phyloP scores from a whole-genome alignment of 2,329 filamentous ascomycete species.

The Cercospora nicotianae region DNA sequence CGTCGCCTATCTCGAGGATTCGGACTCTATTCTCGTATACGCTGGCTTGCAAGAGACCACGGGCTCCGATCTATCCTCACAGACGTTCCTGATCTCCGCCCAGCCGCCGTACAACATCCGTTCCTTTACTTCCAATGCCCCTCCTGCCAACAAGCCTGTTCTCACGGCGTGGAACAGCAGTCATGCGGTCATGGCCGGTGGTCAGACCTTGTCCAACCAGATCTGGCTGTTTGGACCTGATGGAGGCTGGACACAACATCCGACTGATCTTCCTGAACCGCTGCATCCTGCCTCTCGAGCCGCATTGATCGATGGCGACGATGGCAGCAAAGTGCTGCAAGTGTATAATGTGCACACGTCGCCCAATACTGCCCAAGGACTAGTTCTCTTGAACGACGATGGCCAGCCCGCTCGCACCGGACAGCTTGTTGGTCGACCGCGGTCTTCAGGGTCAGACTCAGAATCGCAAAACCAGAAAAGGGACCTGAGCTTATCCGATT shows the following conservation, averaged over 20 bases:
- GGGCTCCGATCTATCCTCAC: conserved; percentile 58
- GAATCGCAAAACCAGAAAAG: conserved; percentile 47
- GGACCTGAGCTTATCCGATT: conserved; percentile 61
- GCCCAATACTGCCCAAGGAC: conserved; percentile 73
- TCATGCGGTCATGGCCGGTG: conserved; percentile 73
- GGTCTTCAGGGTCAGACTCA: conserved; percentile 30
- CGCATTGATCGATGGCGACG: conserved; percentile 67
- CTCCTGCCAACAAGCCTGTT: conserved; percentile 67
- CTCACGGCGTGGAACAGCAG: conserved; percentile 72
- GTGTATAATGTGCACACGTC: conserved; percentile 72
- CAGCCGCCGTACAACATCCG: conserved; percentile 63
- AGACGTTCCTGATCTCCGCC: conserved; percentile 73
- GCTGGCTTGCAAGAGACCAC: conserved; percentile 68
- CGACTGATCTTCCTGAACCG: conserved; percentile 59
- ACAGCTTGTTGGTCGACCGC: conserved; percentile 46
- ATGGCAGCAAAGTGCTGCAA: conserved; percentile 76
- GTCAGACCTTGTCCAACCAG: conserved; percentile 62
- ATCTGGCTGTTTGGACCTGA: conserved; percentile 70
- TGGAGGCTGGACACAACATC: conserved; percentile 66
- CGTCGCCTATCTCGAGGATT: conserved; percentile 69
- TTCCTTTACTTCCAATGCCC: conserved; percentile 60
- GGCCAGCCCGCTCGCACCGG: conserved; percentile 55
- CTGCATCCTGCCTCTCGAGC: conserved; percentile 43
- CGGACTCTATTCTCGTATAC: conserved; percentile 75
- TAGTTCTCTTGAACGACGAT: conserved; percentile 63